Conservation (phyloP, 768 basidiomycete genomes). For the Phaeolepiota aurea region DNA sequence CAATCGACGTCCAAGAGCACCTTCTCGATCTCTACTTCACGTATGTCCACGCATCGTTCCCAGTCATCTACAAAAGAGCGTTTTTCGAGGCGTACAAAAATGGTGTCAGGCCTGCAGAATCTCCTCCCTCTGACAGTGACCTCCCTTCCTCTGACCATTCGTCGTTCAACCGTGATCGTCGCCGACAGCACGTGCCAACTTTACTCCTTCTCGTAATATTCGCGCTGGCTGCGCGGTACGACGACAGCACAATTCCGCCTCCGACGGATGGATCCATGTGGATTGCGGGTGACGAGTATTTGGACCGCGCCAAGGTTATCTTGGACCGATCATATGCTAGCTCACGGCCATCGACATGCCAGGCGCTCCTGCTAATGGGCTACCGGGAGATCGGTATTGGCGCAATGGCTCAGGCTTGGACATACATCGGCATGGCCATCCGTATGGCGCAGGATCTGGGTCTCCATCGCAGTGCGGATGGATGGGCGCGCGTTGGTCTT, state of each 20-base stretch:
- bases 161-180: slow-evolving; percentile 30
- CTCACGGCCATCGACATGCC: slow-evolving; percentile 68
- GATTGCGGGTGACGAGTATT: slow-evolving; percentile 69
- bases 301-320: slow-evolving; percentile 56
- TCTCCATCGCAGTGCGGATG: slow-evolving; percentile 74
- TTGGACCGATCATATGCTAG: slow-evolving; percentile 61
- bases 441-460: slow-evolving; percentile 91
- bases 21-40: slow-evolving; percentile 73
- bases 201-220: slow-evolving; percentile 81
- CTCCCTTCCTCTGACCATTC: slow-evolving; percentile 7
- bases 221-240: slow-evolving; percentile 71
- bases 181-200: slow-evolving; percentile 42
- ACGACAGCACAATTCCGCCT: slow-evolving; percentile 20
- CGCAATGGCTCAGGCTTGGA: slow-evolving; percentile 85
- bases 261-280: slow-evolving; percentile 62
- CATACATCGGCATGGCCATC: slow-evolving; percentile 80
- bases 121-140: slow-evolving; percentile 7
- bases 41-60: slow-evolving; percentile 73
- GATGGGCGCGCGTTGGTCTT: slow-evolving; percentile 57
- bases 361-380: slow-evolving; percentile 72
- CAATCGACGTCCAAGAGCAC: slow-evolving; percentile 50
- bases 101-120: slow-evolving; percentile 19
- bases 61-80: slow-evolving; percentile 62
- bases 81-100: slow-evolving; percentile 54
- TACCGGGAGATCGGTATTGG: slow-evolving; percentile 86